Base-by-base conservation (phyloP, 2,329 filamentous ascomycete genomes). In the Stagonosporopsis chrysanthemi region DNA sequence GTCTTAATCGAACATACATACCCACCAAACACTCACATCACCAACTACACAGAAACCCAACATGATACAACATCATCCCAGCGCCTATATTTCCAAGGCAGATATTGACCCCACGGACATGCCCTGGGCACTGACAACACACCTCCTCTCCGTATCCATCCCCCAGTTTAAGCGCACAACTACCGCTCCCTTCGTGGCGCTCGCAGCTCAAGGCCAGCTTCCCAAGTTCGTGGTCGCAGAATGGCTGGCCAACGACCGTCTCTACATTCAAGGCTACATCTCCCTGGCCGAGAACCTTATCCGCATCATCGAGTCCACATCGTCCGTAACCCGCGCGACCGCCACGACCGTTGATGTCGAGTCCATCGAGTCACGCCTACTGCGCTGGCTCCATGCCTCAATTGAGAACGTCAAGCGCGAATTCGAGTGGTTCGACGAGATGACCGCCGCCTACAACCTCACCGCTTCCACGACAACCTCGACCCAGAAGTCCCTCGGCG, bases 211-310 rank as follows among this genome's bases (percentile, higher is more conserved):
- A 17, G 72, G 72, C 5, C 63, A 57, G n/a, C 62, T 75, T 11
- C 60, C 72, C 9, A 74, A 74, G 49, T n/a, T 58, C 4, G 24
- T 66, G 9, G 65, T 75, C n/a, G 66, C 70, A 3, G 57, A 69
- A 49, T 75, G 73, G 73, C 70, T 75, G 15, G 70, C 71, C 40
- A 73, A 75, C 31, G 73, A 75, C 39, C 62, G 68, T 1, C 61
- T 73, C 12, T 75, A 75, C 47, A 66, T 75, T 49, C 65, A 66
- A 47, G 68, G 69, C 53, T 75, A 75, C 49, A 70, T 74, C 45
- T 63, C 57, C 9, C 64, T 68, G 6, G 64, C 63, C 26, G 70
- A 65, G 19, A 44, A 67, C 31, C 68, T 72, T 2, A 60, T 71
- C 5, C 63, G 54, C n/a, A 54, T 69, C 7, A 15, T 70, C 15